phyloP scores from a whole-genome alignment of 129 eudicot genomes.

The Gnaphalium uliginosum region DNA sequence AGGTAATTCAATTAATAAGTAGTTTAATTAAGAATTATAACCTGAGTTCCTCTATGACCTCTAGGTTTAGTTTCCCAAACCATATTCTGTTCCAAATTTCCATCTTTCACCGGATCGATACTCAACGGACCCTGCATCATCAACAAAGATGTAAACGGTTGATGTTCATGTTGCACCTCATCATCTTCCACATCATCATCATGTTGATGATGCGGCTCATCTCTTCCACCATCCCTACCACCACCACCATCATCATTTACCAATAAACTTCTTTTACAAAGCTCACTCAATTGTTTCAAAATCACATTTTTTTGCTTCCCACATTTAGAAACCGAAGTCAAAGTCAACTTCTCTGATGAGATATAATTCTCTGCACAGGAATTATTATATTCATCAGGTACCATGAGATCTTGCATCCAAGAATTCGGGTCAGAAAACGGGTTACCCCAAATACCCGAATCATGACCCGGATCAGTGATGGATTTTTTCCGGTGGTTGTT shows the following conservation, averaged over 20 bases:
- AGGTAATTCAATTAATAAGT: not conserved
- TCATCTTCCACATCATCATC: constrained; percentile 20
- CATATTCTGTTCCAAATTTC: constrained; percentile 28
- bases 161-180: constrained; percentile 15
- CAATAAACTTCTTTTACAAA: not conserved
- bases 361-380: not conserved
- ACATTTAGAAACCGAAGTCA: constrained; percentile 28
- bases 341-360: not conserved
- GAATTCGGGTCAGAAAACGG: constrained; percentile 19
- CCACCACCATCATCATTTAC: not conserved
- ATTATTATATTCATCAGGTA: constrained; percentile 41
- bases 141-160: constrained; percentile 52
- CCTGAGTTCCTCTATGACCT: constrained; percentile 56
- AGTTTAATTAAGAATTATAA: constrained; percentile 12
- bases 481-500: constrained; percentile 2
- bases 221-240: constrained; percentile 12
- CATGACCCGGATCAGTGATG: not conserved
- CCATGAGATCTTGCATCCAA: constrained; percentile 62
- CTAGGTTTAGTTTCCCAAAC: constrained; percentile 48
- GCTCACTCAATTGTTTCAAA: constrained; percentile 49
- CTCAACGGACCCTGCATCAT: constrained; percentile 42
- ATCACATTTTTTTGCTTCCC: constrained; percentile 61
- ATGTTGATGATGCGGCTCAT: constrained; percentile 27
- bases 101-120: constrained; percentile 9
- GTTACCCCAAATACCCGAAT: constrained; percentile 11